Percentiles rank a stretch among this genome's conserved stretches.
These are phyloP conservation scores for Glaciozyma antarctica DNA, from an alignment of 768 basidiomycete species.

Conservation along the genomic window DNA sequence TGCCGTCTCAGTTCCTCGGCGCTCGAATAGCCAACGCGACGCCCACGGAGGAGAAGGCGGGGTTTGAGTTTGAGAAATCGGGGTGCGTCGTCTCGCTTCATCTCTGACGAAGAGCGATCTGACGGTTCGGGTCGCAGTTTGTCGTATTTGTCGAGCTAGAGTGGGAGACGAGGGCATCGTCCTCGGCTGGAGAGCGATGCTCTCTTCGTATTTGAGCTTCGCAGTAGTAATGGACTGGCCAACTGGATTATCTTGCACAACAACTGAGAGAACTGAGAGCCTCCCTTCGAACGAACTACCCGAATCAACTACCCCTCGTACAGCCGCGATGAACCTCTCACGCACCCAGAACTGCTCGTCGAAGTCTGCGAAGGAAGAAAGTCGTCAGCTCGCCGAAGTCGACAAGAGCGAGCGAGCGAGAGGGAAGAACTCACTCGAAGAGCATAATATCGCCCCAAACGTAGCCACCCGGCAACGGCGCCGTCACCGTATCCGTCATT, in stretches of 20 bases:
- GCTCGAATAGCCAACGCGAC: conserved; percentile 17
- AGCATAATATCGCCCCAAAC: conserved; percentile 32
- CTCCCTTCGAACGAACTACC: too few relatives aligned
- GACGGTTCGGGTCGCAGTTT: not conserved
- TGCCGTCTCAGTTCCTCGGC: conserved; percentile 19
- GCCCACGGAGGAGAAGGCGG: conserved; percentile 4
- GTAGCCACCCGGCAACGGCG: conserved; percentile 19
- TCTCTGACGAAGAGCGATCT: not conserved
- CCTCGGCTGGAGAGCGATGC: too few relatives aligned
- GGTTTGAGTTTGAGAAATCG: conserved; percentile 1
- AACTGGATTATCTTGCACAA: too few relatives aligned
- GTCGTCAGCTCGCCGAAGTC: not conserved
- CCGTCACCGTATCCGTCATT: conserved; percentile 4
- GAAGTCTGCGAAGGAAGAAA: not conserved
- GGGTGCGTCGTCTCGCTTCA: not conserved
- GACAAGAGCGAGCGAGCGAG: not conserved
- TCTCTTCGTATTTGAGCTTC: too few relatives aligned
- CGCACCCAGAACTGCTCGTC: not conserved
- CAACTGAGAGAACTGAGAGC: too few relatives aligned
- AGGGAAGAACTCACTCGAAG: conserved; percentile 17
- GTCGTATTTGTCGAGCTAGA: too few relatives aligned
- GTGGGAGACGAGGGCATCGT: too few relatives aligned
- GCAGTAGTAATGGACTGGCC: too few relatives aligned
- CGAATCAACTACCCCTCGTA: too few relatives aligned
- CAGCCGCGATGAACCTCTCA: not conserved